Evolutionary conservation across 2,329 filamentous ascomycete genomes (phyloP), one percentile per base, ranked within the genome.

Genomic region (Meredithiella fracta): DNA sequence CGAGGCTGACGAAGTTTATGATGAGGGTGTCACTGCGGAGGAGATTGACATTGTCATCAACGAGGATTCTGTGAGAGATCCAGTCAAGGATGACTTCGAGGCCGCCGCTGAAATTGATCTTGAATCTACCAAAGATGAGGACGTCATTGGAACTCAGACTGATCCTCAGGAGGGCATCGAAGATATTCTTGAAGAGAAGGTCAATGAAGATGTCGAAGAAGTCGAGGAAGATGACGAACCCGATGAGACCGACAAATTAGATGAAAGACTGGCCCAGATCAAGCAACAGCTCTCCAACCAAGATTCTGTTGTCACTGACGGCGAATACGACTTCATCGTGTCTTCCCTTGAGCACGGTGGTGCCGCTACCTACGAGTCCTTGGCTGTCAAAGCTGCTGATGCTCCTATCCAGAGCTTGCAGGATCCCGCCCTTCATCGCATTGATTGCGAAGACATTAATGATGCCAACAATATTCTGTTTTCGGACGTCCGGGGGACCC

Each of bases 391-490:
- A 9, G 44, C 44, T 22, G 40, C 40, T 20, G 40, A n/a, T 44
- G n/a, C 11, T 44, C 3, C 15, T 22, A 44, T 22, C 40, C 15
- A 20, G 15, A 34, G 5, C 29, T 5, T 11, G 5, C 29, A 11
- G 5, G 17, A 42, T 15, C 5, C 38, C 38, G 11, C 6, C 15
- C 4, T 20, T 20, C 37, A 40, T n/a, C 29, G 20, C 23, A 26
- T 55, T 38, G 26, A 49, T n/a, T 31, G 22, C 1, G 40, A 17
- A 9, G 50, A 57, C 22, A 38, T 57, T 8, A 31, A 38, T 5
- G 55, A 53, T 29, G 49, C 55, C 15, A 57, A 57, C 40, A 29
- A 17, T 37, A 25, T 40, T 22, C 49, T 57, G 1, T 52, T 42
- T 2, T 22, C 15, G 4, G 26, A 47, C 22, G 40, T 49, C 22